phyloP scores from a whole-genome alignment of 257 asterid species.

The Przewalskia tangutica region DNA sequence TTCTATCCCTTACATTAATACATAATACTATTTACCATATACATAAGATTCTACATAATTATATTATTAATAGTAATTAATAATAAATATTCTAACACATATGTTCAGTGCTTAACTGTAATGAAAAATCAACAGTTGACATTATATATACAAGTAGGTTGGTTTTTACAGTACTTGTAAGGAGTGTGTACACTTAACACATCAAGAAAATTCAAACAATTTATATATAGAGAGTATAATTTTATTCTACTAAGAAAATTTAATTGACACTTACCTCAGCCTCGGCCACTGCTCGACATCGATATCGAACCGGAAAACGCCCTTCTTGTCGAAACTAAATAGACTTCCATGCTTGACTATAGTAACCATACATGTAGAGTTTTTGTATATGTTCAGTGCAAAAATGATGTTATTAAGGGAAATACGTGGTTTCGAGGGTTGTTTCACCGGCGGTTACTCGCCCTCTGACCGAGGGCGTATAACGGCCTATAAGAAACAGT shows the following conservation, averaged over 20 bases:
- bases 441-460: slow-evolving; percentile 33
- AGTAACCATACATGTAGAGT: slow-evolving; percentile 10
- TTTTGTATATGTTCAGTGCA: slow-evolving; percentile 35
- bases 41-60: no score
- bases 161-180: no score
- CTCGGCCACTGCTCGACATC: slow-evolving; percentile 13
- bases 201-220: no score
- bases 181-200: no score
- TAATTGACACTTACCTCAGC: neutral
- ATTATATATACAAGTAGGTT: no score
- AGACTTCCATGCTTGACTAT: slow-evolving; percentile 22
- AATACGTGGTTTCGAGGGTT: slow-evolving; percentile 38
- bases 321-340: slow-evolving; percentile 14
- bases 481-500: slow-evolving; percentile 39
- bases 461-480: slow-evolving; percentile 45
- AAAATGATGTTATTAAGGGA: slow-evolving; percentile 30
- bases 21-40: no score
- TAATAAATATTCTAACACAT: no score
- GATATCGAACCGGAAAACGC: slow-evolving; percentile 48
- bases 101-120: no score
- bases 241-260: neutral
- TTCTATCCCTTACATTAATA: no score
- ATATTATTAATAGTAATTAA: no score
- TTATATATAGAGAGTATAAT: no score
- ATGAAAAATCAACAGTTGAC: no score